These are phyloP conservation scores for Helichrysum umbraculigerum DNA, from an alignment of 129 eudicot species.

Conservation along the genomic window DNA sequence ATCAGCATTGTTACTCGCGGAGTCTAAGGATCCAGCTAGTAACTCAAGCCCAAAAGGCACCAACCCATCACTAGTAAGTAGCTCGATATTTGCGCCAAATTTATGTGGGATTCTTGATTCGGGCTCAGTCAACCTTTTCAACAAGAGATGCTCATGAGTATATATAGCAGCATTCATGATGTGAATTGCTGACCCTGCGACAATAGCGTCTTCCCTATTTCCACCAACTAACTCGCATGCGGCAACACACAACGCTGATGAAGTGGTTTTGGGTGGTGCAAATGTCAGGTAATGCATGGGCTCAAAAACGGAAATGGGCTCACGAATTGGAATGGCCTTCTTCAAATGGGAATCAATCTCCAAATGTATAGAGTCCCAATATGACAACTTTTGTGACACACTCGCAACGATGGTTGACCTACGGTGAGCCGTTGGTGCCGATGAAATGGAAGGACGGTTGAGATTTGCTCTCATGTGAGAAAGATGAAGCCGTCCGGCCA, in stretches of 20 bases:
- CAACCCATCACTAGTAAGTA: slow-evolving; percentile 60
- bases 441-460: slow-evolving; percentile 26
- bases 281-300: slow-evolving; percentile 77
- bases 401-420: background rate
- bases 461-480: slow-evolving; percentile 23
- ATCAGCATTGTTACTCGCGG: slow-evolving; percentile 26
- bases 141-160: slow-evolving; percentile 45
- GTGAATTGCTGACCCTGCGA: slow-evolving; percentile 65
- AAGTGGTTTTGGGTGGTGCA: slow-evolving; percentile 49
- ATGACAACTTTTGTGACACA: slow-evolving; percentile 38
- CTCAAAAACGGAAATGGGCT: slow-evolving; percentile 54
- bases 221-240: slow-evolving; percentile 82
- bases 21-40: slow-evolving; percentile 35
- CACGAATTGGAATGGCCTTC: slow-evolving; percentile 49
- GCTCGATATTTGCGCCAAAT: slow-evolving; percentile 52
- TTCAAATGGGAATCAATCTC: slow-evolving; percentile 52
- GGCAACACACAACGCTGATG: slow-evolving; percentile 59
- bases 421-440: background rate
- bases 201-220: slow-evolving; percentile 45
- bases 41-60: slow-evolving; percentile 67
- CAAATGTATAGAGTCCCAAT: slow-evolving; percentile 48
- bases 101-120: slow-evolving; percentile 20
- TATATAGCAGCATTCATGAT: slow-evolving; percentile 61
- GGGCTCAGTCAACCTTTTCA: slow-evolving; percentile 14
- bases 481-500: slow-evolving; percentile 41